A percentile compares a stretch with the other conserved stretches of the same genome.
phyloP scores from a whole-genome alignment of 306 rosid genomes.

The Calophaca sinica region DNA sequence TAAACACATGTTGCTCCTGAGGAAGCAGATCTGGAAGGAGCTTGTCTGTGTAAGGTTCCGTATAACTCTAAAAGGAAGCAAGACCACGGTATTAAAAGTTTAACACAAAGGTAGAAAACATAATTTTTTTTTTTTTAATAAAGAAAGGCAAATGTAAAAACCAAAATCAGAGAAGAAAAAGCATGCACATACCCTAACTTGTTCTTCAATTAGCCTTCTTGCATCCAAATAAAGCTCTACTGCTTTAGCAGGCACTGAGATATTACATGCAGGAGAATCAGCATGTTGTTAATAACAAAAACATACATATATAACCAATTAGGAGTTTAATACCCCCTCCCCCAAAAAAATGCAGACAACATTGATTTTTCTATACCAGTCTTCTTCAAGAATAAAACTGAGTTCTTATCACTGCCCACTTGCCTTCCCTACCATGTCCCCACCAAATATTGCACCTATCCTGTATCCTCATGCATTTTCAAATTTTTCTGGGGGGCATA shows the following conservation, averaged over 20 bases:
- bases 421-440: not conserved
- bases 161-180: conserved; percentile 36
- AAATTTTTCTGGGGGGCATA: not conserved
- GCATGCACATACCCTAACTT: conserved; percentile 62
- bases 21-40: conserved; percentile 99
- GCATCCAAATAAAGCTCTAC: conserved; percentile 78
- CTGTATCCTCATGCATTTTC: conserved; percentile 15
- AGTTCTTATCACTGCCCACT: conserved; percentile 1
- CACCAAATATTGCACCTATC: not conserved
- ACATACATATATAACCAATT: not conserved
- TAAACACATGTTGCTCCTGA: conserved; percentile 79
- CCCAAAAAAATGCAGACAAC: not conserved
- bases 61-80: conserved; percentile 66
- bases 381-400: not conserved
- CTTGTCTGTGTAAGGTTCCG: conserved; percentile 90
- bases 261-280: conserved; percentile 45
- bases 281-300: conserved; percentile 20
- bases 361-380: conserved; percentile 5
- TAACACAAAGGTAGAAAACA: not conserved
- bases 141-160: conserved; percentile 12
- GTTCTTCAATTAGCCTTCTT: conserved; percentile 84
- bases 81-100: conserved; percentile 36
- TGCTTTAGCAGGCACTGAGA: conserved; percentile 87
- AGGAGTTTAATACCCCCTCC: not conserved
- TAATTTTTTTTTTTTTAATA: not conserved